Evolutionary conservation across 108 stramenopile genomes (phyloP).

Genomic region (Mediolabrus comicus): DNA sequence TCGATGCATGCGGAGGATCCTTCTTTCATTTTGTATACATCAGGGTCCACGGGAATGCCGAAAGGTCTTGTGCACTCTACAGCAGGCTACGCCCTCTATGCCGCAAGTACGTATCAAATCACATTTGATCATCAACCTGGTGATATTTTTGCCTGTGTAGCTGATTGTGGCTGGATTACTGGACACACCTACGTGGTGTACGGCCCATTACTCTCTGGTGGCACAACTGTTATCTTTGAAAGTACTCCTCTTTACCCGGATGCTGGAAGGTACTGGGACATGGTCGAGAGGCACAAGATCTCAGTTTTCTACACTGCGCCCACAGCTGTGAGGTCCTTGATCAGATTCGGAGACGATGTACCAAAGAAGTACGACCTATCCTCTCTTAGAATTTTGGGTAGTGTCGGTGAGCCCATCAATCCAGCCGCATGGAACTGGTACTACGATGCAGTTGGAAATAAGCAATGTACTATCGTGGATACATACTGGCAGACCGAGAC

Average conservation of each 20-base stretch:
- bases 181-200: conserved; percentile 89
- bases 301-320: conserved; percentile 89
- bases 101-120: conserved; percentile 64
- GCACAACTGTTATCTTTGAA: conserved; percentile 84
- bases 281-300: conserved; percentile 68
- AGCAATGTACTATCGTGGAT: conserved; percentile 81
- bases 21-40: conserved; percentile 86
- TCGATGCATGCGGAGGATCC: conserved; percentile 90
- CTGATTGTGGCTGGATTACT: conserved; percentile 90
- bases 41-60: conserved; percentile 81
- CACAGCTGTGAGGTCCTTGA: conserved; percentile 86
- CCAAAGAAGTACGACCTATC: conserved; percentile 80
- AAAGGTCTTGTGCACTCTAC: conserved; percentile 86
- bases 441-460: conserved; percentile 68
- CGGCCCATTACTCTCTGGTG: conserved; percentile 76
- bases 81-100: conserved; percentile 79
- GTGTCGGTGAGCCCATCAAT: conserved; percentile 91
- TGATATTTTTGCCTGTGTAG: conserved; percentile 87
- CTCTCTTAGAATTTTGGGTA: conserved; percentile 72
- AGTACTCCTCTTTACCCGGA: conserved; percentile 83
- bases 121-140: conserved; percentile 66
- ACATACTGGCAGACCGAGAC: conserved; percentile 93
- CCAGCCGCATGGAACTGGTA: conserved; percentile 93
- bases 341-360: conserved; percentile 72
- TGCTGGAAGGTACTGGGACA: conserved; percentile 80